Conservation (phyloP, 2,329 filamentous ascomycete species). For the Talaromyces sp. region DNA sequence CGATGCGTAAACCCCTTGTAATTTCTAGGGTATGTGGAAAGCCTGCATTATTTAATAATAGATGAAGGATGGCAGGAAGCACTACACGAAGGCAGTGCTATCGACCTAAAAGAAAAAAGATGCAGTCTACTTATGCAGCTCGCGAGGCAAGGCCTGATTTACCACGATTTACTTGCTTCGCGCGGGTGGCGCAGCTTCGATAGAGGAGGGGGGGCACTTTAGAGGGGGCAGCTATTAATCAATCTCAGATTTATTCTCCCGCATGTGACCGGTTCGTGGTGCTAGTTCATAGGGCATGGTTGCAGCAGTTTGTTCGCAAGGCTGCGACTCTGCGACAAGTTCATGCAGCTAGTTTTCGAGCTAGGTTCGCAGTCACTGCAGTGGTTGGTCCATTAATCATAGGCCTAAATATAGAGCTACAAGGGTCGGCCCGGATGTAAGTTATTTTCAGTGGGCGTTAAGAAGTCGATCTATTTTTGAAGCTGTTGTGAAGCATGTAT, state of each 20-base stretch:
- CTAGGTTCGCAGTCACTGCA: neutral
- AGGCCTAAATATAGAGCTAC: neutral
- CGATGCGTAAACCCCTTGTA: neutral
- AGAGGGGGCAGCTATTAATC: neutral
- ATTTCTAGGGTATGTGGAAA: neutral
- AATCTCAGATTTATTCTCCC: neutral
- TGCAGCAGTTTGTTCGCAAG: neutral
- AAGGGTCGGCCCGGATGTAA: neutral
- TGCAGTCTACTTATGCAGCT: neutral
- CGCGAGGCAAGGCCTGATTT: neutral
- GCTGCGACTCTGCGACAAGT: conserved; percentile 2
- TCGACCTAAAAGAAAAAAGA: neutral
- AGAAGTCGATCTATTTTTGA: neutral
- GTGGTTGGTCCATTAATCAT: neutral
- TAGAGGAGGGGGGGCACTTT: too few relatives aligned
- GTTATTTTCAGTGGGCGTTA: neutral
- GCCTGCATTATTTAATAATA: neutral
- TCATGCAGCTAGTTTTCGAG: neutral
- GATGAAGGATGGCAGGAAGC: neutral
- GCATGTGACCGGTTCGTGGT: neutral
- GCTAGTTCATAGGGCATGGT: neutral
- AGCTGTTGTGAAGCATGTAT: neutral
- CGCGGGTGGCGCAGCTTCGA: neutral
- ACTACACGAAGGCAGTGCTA: neutral
- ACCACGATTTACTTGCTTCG: neutral